These are phyloP conservation scores for Dryas integrifolia DNA, from an alignment of 331 rosid genomes.

Conservation along the genomic window DNA sequence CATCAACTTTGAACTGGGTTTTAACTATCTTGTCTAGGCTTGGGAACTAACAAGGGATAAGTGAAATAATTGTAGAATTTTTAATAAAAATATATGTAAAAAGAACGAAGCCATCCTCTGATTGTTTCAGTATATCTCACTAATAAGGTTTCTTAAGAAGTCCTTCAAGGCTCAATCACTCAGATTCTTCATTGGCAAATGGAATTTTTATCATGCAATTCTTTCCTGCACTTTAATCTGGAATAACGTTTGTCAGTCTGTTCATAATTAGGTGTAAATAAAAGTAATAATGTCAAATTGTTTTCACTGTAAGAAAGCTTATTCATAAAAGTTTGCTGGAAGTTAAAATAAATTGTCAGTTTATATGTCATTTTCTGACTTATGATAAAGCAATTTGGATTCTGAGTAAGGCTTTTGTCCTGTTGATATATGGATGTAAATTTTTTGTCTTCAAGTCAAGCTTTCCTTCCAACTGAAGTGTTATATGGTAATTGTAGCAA, in stretches of 20 bases:
- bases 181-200: background rate
- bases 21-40: too few relatives aligned
- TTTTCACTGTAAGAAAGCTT: background rate
- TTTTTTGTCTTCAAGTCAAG: background rate
- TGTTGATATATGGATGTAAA: background rate
- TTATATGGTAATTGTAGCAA: background rate
- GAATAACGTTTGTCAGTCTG: background rate
- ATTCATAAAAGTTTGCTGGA: background rate
- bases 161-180: conserved; percentile 3
- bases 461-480: background rate
- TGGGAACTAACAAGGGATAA: background rate
- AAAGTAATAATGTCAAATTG: background rate
- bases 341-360: background rate
- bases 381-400: background rate
- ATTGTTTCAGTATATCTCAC: background rate
- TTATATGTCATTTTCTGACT: background rate
- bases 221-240: conserved; percentile 5
- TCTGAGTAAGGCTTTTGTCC: background rate
- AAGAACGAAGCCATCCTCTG: background rate
- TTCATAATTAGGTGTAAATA: background rate
- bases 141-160: background rate
- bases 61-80: background rate
- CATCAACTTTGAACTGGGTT: background rate
- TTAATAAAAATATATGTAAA: background rate
- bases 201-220: conserved; percentile 6